phyloP scores from a whole-genome alignment of 768 basidiomycete species.

The Dacryopinax primogenitus region DNA sequence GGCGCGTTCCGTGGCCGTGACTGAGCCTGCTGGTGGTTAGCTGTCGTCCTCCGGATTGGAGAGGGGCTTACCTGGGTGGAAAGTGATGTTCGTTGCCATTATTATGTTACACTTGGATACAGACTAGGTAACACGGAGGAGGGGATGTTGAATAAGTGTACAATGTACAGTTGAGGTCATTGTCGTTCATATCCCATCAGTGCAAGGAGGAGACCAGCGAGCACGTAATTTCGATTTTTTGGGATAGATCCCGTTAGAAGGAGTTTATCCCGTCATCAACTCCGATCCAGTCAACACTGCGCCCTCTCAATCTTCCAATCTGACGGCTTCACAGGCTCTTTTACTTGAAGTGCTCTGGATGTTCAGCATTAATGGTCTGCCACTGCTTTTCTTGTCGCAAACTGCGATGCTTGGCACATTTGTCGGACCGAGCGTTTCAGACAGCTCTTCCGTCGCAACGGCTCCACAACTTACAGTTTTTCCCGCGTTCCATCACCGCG shows the following conservation, averaged over 20 bases:
- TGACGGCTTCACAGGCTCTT: too few relatives aligned
- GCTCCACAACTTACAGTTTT: too few relatives aligned
- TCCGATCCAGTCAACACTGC: not conserved
- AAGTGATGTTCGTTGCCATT: conserved; percentile 42
- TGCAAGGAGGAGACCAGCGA: not conserved
- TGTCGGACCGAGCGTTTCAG: too few relatives aligned
- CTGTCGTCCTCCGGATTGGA: too few relatives aligned
- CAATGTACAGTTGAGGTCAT: not conserved
- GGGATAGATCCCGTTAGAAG: not conserved
- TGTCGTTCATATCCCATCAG: not conserved
- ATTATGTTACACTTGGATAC: not conserved
- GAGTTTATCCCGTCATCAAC: not conserved
- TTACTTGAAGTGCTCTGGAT: too few relatives aligned
- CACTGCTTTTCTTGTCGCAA: too few relatives aligned
- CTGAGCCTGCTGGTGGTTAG: conserved; percentile 43
- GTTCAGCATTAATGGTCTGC: too few relatives aligned
- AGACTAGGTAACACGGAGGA: not conserved
- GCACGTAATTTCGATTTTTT: conserved; percentile 3
- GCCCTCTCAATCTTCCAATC: too few relatives aligned
- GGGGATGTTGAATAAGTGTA: not conserved
- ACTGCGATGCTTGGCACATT: too few relatives aligned
- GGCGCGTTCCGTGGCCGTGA: conserved; percentile 52
- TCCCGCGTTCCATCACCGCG: too few relatives aligned
- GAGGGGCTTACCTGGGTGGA: conserved; percentile 44
- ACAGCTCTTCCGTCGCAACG: too few relatives aligned